phyloP scores from a whole-genome alignment of 179 eudicot species.

The Drosera spatulata region DNA sequence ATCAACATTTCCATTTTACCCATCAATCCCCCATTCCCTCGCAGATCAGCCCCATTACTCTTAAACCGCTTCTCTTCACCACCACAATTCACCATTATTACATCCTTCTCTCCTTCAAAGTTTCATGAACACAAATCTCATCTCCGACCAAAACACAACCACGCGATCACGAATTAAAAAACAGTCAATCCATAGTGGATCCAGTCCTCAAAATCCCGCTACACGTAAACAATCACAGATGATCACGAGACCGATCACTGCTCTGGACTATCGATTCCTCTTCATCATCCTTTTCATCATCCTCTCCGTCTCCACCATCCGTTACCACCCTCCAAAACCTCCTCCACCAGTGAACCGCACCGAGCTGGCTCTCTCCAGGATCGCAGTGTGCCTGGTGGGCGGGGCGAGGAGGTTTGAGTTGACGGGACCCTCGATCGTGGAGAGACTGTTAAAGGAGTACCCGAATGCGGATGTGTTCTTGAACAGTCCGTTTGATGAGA shows the following conservation, averaged over 20 bases:
- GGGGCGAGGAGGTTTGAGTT: constrained; percentile 82
- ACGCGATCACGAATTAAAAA: too few species aligned
- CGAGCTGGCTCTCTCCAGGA: constrained; percentile 29
- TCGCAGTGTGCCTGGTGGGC: constrained; percentile 82
- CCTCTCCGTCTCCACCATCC: constrained; percentile 25
- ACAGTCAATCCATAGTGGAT: too few species aligned
- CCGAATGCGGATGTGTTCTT: constrained; percentile 64
- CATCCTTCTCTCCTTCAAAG: too few species aligned
- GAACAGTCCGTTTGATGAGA: constrained; percentile 54
- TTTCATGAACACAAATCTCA: too few species aligned
- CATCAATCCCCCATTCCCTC: too few species aligned
- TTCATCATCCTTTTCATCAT: constrained; percentile 29
- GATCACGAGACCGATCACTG: constrained; percentile 21
- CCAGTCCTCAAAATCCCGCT: too few species aligned
- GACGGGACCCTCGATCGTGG: constrained; percentile 72
- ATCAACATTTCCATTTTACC: too few species aligned
- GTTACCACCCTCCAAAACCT: constrained; percentile 5
- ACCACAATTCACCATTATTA: too few species aligned
- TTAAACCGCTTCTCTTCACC: too few species aligned
- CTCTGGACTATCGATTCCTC: constrained; percentile 41
- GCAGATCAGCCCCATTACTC: too few species aligned
- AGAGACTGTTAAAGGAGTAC: constrained; percentile 33
- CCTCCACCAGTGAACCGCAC: constrained; percentile 2
- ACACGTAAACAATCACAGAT: too few species aligned
- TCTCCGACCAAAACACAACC: too few species aligned